Percentiles rank a stretch among this genome's conserved stretches.
These are phyloP conservation scores for Moniliophthora roreri DNA, from an alignment of 1,284 basidiomycete genomes.

Conservation along the genomic window DNA sequence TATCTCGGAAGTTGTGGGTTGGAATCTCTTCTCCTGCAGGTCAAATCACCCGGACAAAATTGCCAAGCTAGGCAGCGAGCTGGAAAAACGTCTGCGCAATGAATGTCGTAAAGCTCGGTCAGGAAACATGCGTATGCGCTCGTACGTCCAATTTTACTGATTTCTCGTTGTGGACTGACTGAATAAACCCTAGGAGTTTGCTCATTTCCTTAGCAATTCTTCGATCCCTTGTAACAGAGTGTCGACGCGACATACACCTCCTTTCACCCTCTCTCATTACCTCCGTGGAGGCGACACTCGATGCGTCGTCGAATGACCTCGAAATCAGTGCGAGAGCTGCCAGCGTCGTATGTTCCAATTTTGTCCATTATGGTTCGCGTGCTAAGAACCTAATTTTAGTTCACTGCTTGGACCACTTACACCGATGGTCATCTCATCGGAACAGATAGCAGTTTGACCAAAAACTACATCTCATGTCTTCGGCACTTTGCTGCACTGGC, in stretches of 20 bases:
- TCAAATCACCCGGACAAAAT: constrained; percentile 90
- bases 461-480: constrained; percentile 72
- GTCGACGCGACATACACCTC: constrained; percentile 82
- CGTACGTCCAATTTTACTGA: constrained; percentile 51
- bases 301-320: constrained; percentile 68
- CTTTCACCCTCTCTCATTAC: constrained; percentile 79
- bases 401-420: constrained; percentile 91
- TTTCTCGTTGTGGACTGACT: constrained; percentile 1
- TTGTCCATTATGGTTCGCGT: neutral
- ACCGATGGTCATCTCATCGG: constrained; percentile 84
- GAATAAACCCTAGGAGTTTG: constrained; percentile 56
- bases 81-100: constrained; percentile 74
- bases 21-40: constrained; percentile 7
- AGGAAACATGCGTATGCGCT: constrained; percentile 77
- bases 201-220: constrained; percentile 88
- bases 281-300: constrained; percentile 70
- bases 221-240: constrained; percentile 86
- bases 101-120: constrained; percentile 71
- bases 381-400: constrained; percentile 46
- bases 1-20: neutral
- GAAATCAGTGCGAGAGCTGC: constrained; percentile 86
- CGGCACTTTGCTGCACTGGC: constrained; percentile 68
- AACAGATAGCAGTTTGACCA: constrained; percentile 70
- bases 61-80: constrained; percentile 79
- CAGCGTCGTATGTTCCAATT: constrained; percentile 61